Percentiles rank a stretch among this genome's conserved stretches.
These are phyloP conservation scores for Epichloe brachyelytri DNA, from an alignment of 2,329 filamentous ascomycete species.

Conservation along the genomic window DNA sequence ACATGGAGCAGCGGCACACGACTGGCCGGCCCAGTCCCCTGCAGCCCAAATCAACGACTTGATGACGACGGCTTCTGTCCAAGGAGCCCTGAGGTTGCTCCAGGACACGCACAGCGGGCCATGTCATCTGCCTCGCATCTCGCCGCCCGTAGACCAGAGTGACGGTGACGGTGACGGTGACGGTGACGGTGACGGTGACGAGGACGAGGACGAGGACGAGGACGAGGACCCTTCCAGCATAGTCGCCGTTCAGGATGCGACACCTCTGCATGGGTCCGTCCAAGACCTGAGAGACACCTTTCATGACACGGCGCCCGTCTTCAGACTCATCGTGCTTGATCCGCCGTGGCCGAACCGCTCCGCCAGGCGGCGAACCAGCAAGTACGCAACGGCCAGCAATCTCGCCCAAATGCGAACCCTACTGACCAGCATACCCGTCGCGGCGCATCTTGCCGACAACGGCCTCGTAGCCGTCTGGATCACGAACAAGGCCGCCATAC, in stretches of 20 bases:
- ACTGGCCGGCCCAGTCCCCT: slow-evolving; percentile 20
- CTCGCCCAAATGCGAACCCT: slow-evolving; percentile 34
- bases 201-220: not conserved
- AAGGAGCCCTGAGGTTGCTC: slow-evolving; percentile 29
- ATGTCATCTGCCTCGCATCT: slow-evolving; percentile 32
- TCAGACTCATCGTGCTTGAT: slow-evolving; percentile 59
- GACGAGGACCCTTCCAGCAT: not conserved
- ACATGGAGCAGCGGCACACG: slow-evolving; percentile 13
- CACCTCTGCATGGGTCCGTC: slow-evolving; percentile 37
- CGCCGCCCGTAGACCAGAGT: slow-evolving; percentile 4
- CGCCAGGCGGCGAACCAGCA: slow-evolving; percentile 42
- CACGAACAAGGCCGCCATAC: slow-evolving; percentile 54
- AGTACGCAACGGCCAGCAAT: slow-evolving; percentile 34
- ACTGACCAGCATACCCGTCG: slow-evolving; percentile 43
- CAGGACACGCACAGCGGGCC: slow-evolving; percentile 24
- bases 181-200: too few relatives aligned
- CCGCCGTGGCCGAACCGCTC: slow-evolving; percentile 76
- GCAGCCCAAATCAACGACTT: slow-evolving; percentile 40
- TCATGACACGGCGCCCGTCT: slow-evolving; percentile 32
- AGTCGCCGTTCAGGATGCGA: slow-evolving; percentile 23
- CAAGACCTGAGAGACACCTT: slow-evolving; percentile 28
- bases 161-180: too few relatives aligned
- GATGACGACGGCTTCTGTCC: slow-evolving; percentile 36
- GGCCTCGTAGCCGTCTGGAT: slow-evolving; percentile 63
- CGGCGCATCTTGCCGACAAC: slow-evolving; percentile 35